These are phyloP conservation scores for Chlamydomonas sp. DNA, from an alignment of 139 green algal species.

Conservation along the genomic window DNA sequence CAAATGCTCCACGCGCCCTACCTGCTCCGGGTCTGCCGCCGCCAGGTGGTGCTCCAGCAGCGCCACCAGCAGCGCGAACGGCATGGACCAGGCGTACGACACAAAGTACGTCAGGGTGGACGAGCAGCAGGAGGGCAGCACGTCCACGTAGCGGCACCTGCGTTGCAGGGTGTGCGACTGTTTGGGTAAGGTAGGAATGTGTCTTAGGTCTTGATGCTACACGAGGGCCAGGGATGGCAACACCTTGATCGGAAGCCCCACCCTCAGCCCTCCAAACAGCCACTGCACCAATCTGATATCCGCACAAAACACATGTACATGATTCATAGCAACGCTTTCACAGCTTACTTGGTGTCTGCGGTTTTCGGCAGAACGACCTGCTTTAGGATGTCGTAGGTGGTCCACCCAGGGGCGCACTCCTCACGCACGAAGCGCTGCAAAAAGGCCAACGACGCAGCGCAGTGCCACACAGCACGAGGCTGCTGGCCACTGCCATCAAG, in stretches of 20 bases:
- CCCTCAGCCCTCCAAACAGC: too few relatives aligned
- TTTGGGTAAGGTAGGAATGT: not conserved
- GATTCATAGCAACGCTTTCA: too few relatives aligned
- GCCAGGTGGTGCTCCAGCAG: slow-evolving; percentile 19
- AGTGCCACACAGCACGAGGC: slow-evolving; percentile 13
- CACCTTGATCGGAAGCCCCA: too few relatives aligned
- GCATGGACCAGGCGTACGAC: slow-evolving; percentile 32
- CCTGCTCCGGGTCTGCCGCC: slow-evolving; percentile 7
- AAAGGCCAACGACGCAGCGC: slow-evolving; percentile 14
- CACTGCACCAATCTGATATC: too few relatives aligned
- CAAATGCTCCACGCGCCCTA: not conserved
- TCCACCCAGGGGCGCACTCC: not conserved
- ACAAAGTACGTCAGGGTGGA: slow-evolving; percentile 22
- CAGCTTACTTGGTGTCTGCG: not conserved
- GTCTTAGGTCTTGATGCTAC: too few relatives aligned
- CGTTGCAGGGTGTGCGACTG: not conserved
- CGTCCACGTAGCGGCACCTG: slow-evolving; percentile 38
- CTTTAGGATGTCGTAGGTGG: slow-evolving; percentile 35
- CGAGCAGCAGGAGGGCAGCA: not conserved
- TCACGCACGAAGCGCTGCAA: slow-evolving; percentile 15
- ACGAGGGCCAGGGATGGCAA: too few relatives aligned
- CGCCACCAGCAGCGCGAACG: slow-evolving; percentile 6
- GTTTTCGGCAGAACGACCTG: slow-evolving; percentile 10
- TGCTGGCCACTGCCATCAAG: not conserved
- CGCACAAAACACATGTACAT: too few relatives aligned